These are phyloP conservation scores for Calocybe gangraenosa DNA, from an alignment of 768 basidiomycete species.

Conservation along the genomic window DNA sequence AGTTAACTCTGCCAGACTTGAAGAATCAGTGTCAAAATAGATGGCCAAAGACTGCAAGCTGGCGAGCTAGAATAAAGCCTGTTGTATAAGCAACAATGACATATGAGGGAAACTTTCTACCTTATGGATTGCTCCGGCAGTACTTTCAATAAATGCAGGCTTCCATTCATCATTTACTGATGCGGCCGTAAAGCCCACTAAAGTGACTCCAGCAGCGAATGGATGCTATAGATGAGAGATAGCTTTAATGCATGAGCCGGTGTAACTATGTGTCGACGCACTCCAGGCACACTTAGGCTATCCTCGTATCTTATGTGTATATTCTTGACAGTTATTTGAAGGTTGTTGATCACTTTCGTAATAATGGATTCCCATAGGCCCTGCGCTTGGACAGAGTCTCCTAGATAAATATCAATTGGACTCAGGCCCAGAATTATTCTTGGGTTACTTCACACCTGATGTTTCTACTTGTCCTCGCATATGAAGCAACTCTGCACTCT, in stretches of 20 bases:
- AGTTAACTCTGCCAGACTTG: conserved; percentile 67
- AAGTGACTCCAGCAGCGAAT: conserved; percentile 87
- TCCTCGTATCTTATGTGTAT: conserved; percentile 98
- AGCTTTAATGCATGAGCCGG: conserved; percentile 1
- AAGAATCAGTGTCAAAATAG: conserved; percentile 93
- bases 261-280: conserved; percentile 33
- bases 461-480: conserved; percentile 54
- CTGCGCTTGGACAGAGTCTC: conserved; percentile 70
- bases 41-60: conserved; percentile 82
- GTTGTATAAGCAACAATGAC: background rate
- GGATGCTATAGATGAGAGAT: conserved; percentile 48
- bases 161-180: conserved; percentile 90
- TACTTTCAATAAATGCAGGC: conserved; percentile 89
- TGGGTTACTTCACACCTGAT: conserved; percentile 34
- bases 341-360: conserved; percentile 89
- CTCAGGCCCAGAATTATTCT: too few relatives aligned
- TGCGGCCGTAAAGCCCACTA: conserved; percentile 81
- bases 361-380: conserved; percentile 79
- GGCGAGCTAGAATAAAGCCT: conserved; percentile 55
- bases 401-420: conserved; percentile 15
- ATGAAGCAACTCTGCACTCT: conserved; percentile 82
- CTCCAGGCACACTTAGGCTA: conserved; percentile 87
- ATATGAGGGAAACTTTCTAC: conserved; percentile 29
- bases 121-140: conserved; percentile 85
- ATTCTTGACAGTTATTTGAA: conserved; percentile 93